Base-by-base conservation (phyloP, 768 basidiomycete genomes). In the Hemileccinum rubropunctum region DNA sequence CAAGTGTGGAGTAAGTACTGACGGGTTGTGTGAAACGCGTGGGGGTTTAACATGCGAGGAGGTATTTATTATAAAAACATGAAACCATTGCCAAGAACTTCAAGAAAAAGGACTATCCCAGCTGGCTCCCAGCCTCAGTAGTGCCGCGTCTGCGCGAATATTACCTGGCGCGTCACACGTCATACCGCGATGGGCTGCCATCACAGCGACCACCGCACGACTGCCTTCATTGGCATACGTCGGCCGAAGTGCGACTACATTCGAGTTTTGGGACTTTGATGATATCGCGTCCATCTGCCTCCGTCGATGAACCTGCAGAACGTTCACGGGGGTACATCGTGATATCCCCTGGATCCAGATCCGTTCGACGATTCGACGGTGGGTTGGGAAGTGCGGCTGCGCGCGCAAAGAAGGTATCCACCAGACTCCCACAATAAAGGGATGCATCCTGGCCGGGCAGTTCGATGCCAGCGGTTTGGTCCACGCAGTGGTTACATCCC, bases 371-470 rank as follows among this genome's bases (percentile, higher is more conserved):
- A 54, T 73, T 64, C 6, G 56, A 50, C 3, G 83, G 82, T 1
- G 81, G 79, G 12, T 70, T 68, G n/a, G 86, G 86, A n/a, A 86
- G 74, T 6, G 82, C 68, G n/a, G 86, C 83, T 3, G 83, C 84
- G 26, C 76, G 75, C 27, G 83, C 80, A 52, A 86, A 81, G 68
- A 89, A 89, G 40, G 70, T 70, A 49, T 88, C 80, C 48, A 88
- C 71, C 60, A 75, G 74, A 53, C 60, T 75, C 17, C 56, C 57
- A 36, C 54, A 50, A 13, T 45, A 28, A 18, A 26, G 42, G 15
- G 50, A 28, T 50, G 35, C 30, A 33, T 52, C 53, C 32, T 45
- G 53, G 48, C 51, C 53, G 2, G 77, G 79, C 17, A 85, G 69
- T 45, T 66, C 78, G 42, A 76, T 58, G 8, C 75, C 78, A 26